These are phyloP conservation scores for Musa troglodytarum DNA, from an alignment of 176 grass and related monocot species.

Conservation along the genomic window DNA sequence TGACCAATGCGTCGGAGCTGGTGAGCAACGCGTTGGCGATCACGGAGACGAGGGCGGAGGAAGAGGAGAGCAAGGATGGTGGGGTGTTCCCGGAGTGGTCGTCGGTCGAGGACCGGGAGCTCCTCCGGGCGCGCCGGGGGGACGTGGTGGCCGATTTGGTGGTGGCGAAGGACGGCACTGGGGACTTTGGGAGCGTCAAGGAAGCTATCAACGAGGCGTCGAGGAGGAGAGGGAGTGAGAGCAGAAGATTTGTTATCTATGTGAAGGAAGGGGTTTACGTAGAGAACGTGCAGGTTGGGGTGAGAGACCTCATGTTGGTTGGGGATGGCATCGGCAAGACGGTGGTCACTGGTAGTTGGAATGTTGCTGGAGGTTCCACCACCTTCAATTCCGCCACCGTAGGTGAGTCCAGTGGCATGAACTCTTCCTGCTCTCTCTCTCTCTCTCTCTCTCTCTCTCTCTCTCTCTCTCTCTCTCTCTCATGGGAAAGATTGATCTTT, in stretches of 20 bases:
- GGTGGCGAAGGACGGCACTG: conserved; percentile 2
- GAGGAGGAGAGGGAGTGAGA: background rate
- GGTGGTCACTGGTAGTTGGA: background rate
- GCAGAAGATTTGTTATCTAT: background rate
- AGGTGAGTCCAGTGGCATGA: background rate
- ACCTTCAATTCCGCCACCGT: background rate
- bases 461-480: too few species aligned
- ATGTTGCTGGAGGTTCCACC: background rate
- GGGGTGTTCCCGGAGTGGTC: background rate
- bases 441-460: too few species aligned
- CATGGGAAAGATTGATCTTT: too few species aligned
- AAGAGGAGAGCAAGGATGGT: background rate
- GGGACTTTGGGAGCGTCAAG: background rate
- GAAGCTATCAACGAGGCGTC: background rate
- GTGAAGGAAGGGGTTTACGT: background rate
- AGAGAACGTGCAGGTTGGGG: background rate
- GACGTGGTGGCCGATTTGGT: background rate
- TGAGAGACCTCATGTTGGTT: background rate
- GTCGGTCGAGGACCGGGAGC: background rate
- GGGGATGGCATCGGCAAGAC: conserved; percentile 1
- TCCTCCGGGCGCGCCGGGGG: background rate
- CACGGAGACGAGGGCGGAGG: too few species aligned
- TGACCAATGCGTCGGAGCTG: background rate
- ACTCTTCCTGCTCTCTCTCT: too few species aligned
- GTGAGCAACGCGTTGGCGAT: background rate